Evolutionary conservation across 495 filamentous ascomycete species (phyloP).

Genomic region (Mycothermus thermophilus): DNA sequence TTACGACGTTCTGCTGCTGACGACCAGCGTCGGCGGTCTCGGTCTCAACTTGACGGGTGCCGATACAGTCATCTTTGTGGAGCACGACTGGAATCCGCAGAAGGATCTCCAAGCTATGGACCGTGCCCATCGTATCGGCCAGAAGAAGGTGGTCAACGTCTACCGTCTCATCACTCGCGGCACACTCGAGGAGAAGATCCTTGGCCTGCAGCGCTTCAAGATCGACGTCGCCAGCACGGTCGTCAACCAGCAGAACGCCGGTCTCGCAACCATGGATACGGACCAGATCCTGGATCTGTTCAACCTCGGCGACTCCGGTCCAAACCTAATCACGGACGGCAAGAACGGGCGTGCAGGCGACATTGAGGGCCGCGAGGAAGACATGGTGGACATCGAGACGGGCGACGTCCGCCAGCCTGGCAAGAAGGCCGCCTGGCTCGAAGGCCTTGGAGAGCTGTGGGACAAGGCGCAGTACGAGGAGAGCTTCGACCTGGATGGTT

Average conservation of each 20-base stretch:
- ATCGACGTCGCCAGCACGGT: conserved; percentile 96
- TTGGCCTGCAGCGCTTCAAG: conserved; percentile 98
- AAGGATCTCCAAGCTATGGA: conserved; percentile 99
- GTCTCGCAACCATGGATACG: conserved; percentile 87
- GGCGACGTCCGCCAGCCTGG: conserved; percentile 89
- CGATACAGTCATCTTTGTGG: conserved; percentile 97
- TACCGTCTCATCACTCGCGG: conserved; percentile 91
- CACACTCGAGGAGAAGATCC: conserved; percentile 96
- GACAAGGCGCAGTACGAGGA: conserved; percentile 94
- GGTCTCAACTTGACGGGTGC: conserved; percentile 93
- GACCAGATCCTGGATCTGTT: conserved; percentile 96
- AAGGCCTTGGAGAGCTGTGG: conserved; percentile 92
- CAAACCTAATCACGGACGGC: conserved; percentile 43
- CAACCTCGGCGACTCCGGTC: conserved; percentile 69
- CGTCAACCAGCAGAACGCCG: conserved; percentile 97
- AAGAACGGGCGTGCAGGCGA: too few species aligned
- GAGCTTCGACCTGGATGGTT: conserved; percentile 87
- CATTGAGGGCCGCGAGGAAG: conserved; percentile 60
- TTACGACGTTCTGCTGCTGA: conserved; percentile 83
- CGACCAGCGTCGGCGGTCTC: conserved; percentile 86
- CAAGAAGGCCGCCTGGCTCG: conserved; percentile 84
- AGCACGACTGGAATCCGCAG: conserved; percentile 99
- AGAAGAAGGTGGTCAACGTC: conserved; percentile 99
- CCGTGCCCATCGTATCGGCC: conserved; percentile 91
- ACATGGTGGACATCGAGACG: conserved; percentile 84